Evolutionary conservation across 306 rosid species (phyloP).

Genomic region (Sechiopsis laciniata): DNA sequence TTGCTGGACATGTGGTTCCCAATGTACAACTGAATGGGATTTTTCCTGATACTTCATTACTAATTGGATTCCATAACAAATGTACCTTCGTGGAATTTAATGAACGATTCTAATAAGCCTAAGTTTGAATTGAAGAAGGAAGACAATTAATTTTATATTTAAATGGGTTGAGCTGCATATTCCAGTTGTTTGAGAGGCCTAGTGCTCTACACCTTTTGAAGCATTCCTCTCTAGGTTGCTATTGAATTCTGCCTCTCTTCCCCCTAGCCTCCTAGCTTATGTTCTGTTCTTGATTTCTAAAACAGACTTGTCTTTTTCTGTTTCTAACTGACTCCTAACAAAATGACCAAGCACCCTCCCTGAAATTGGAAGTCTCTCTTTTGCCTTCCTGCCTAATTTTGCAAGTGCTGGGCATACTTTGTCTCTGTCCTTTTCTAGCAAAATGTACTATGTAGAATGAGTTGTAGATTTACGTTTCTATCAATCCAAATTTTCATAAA

Average conservation of each 20-base stretch:
- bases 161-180: not conserved
- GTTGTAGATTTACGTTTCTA: not conserved
- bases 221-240: not conserved
- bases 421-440: not conserved
- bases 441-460: not conserved
- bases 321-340: not conserved
- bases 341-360: not conserved
- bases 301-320: not conserved
- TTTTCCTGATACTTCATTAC: not conserved
- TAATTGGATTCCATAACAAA: not conserved
- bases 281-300: not conserved
- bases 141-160: not conserved
- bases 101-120: not conserved
- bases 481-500: not conserved
- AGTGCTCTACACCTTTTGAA: not conserved
- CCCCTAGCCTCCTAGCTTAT: not conserved
- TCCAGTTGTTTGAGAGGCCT: not conserved
- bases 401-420: not conserved
- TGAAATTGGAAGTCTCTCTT: constrained; percentile 7
- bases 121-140: not conserved
- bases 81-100: not conserved
- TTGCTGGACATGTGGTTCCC: not conserved
- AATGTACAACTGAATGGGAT: not conserved
- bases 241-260: not conserved
- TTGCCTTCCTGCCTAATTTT: not conserved